phyloP scores from a whole-genome alignment of 2,329 filamentous ascomycete genomes.

The Epichloe gansuensis region DNA sequence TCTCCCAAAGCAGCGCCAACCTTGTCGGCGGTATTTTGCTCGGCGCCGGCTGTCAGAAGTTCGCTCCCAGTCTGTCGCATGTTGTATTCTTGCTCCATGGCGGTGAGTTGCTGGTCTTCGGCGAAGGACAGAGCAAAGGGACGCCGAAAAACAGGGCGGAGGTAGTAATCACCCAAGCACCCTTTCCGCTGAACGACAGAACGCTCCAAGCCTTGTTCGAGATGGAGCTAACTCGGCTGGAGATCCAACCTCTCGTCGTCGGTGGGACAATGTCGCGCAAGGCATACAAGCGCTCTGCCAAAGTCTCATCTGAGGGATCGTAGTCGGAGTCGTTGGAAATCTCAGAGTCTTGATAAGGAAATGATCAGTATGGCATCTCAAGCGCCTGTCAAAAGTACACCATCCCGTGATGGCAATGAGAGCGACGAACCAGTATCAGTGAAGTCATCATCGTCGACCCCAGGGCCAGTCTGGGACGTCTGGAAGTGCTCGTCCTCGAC shows the following conservation, averaged over 20 bases:
- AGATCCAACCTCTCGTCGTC: constrained; percentile 56
- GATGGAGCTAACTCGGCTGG: constrained; percentile 47
- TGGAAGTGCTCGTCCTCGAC: constrained; percentile 94
- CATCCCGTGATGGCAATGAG: background rate
- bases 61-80: constrained; percentile 89
- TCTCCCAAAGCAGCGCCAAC: constrained; percentile 37
- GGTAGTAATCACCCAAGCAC: constrained; percentile 83
- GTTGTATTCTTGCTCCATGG: constrained; percentile 96
- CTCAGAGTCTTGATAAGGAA: constrained; percentile 51
- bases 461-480: constrained; percentile 53
- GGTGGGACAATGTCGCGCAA: constrained; percentile 68
- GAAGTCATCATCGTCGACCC: constrained; percentile 85
- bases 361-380: constrained; percentile 1
- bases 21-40: constrained; percentile 34
- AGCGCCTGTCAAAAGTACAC: background rate
- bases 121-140: constrained; percentile 80
- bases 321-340: constrained; percentile 72
- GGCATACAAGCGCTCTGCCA: constrained; percentile 59
- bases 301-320: constrained; percentile 43
- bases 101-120: constrained; percentile 92
- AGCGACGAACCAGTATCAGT: constrained; percentile 69
- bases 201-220: constrained; percentile 36
- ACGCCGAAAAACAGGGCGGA: constrained; percentile 82
- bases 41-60: constrained; percentile 38
- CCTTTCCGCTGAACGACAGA: constrained; percentile 66